phyloP scores from a whole-genome alignment of 73 alveolate genomes.

The Paramecium sexaurelia region DNA sequence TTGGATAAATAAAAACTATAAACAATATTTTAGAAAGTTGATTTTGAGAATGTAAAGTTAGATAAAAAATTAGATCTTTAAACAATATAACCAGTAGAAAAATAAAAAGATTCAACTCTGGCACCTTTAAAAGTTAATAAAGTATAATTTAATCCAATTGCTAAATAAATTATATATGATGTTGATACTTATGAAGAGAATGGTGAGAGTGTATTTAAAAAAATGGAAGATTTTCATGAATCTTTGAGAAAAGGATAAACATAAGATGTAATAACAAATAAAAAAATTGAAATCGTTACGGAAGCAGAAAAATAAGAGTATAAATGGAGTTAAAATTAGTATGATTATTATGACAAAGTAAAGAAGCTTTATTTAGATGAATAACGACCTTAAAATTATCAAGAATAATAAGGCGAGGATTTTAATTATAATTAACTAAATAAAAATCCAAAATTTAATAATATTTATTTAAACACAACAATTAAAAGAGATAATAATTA shows the following conservation, averaged over 20 bases:
- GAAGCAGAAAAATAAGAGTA: slow-evolving; percentile 11
- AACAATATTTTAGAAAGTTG: not conserved
- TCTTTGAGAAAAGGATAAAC: not conserved
- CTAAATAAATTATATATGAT: not conserved
- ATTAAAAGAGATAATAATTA: not conserved
- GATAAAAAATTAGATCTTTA: not conserved
- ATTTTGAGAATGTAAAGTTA: not conserved
- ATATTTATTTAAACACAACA: not conserved
- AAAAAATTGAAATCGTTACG: not conserved
- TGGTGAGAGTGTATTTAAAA: not conserved
- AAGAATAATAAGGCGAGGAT: not conserved
- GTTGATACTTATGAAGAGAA: not conserved
- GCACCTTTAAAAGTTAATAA: not conserved
- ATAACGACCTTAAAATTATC: not conserved
- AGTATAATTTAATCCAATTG: not conserved
- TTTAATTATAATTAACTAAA: not conserved
- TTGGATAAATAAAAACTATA: not conserved
- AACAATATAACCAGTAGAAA: not conserved
- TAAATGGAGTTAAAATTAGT: slow-evolving; percentile 24
- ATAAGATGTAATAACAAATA: not conserved
- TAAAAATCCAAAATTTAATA: not conserved
- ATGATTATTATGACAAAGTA: not conserved
- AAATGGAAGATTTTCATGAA: slow-evolving; percentile 5
- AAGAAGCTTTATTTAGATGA: not conserved
- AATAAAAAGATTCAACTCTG: not conserved